Base-by-base conservation (phyloP, 257 asterid genomes). In the Phtheirospermum japonicum region DNA sequence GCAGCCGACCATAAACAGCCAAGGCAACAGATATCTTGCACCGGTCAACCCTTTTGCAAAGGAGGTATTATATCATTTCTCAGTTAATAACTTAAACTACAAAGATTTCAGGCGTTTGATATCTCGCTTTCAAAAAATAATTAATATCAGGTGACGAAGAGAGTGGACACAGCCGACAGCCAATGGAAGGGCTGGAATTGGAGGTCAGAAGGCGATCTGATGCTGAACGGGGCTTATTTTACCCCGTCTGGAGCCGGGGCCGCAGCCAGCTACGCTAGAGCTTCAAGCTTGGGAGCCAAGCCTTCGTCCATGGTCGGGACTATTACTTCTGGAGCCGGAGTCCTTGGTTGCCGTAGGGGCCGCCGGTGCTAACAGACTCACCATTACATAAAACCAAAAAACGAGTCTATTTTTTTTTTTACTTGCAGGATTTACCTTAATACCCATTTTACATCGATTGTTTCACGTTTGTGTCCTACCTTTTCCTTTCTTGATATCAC, bases 191-290 rank as follows among this genome's bases (percentile, higher is more conserved):
- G 84, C 0, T 90, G 97, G 97, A 87, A 90, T 70, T 90, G 96
- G 97, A 87, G 95, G 46, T 85, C 97, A 19, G 91, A 84, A 30
- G 97, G 97, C 18, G 97, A 90, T 65, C 72, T 90, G 48, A 74
- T 87, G 96, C 89, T 87, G 6, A 87, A 90, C 10, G 97, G 97
- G 28, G 97, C 97, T 17, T 87, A 78, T 71, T 90, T 90, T 76
- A 87, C 73, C 33, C 82, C 90, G 5, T 90, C 97, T 2, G 97
- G 97, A 40, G 95, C 95, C 11, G 95, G 93, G 60, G 96, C 95
- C 68, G 76, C 88, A 13, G 80, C 86, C 57, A 85, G 86, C 83
- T 90, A 90, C 40, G 96, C 97, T 16, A 74, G 95, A 77, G 97
- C 97, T 63, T 87, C 97, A 14, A 90, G 97, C 72, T 72, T 85